A percentile compares a stretch with the other conserved stretches of the same genome.
Evolutionary conservation across 805 yeast species (phyloP).

Genomic region (Kodamaea kaohsiungensis): DNA sequence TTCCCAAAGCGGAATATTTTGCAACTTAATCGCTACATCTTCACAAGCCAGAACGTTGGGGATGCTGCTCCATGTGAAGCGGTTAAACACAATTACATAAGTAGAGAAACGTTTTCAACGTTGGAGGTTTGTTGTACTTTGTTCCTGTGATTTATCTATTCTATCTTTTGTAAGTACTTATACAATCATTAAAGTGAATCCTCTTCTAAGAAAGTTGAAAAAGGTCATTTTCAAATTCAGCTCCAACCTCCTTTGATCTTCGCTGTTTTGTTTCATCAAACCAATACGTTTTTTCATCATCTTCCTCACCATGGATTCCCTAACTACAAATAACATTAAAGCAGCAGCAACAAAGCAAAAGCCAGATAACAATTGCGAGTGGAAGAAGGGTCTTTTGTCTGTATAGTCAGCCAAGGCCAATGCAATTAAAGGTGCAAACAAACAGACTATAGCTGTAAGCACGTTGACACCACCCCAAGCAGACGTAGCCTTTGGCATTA

Average conservation of each 20-base stretch:
- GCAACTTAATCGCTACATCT: too few relatives aligned
- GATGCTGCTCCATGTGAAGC: too few relatives aligned
- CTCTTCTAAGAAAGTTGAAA: not conserved
- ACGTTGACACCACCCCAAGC: constrained; percentile 43
- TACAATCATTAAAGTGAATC: not conserved
- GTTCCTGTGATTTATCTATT: too few relatives aligned
- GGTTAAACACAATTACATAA: too few relatives aligned
- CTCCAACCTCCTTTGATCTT: not conserved
- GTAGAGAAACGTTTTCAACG: too few relatives aligned
- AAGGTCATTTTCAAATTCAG: not conserved
- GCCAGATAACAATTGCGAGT: constrained; percentile 64
- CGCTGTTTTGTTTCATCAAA: not conserved
- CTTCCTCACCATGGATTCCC: constrained; percentile 53
- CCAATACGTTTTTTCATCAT: constrained; percentile 23
- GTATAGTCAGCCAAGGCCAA: constrained; percentile 35
- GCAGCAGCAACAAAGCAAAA: constrained; percentile 43
- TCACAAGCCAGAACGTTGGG: too few relatives aligned
- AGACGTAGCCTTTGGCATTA: constrained; percentile 30
- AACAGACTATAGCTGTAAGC: constrained; percentile 28
- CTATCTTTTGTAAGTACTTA: too few relatives aligned
- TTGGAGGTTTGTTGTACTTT: too few relatives aligned
- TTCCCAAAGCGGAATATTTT: too few relatives aligned
- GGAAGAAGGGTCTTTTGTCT: constrained; percentile 46
- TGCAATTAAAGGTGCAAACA: constrained; percentile 57
- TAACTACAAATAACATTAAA: constrained; percentile 43